Evolutionary conservation across 1,284 basidiomycete genomes (phyloP).

Genomic region (Pseudozyma pruni): DNA sequence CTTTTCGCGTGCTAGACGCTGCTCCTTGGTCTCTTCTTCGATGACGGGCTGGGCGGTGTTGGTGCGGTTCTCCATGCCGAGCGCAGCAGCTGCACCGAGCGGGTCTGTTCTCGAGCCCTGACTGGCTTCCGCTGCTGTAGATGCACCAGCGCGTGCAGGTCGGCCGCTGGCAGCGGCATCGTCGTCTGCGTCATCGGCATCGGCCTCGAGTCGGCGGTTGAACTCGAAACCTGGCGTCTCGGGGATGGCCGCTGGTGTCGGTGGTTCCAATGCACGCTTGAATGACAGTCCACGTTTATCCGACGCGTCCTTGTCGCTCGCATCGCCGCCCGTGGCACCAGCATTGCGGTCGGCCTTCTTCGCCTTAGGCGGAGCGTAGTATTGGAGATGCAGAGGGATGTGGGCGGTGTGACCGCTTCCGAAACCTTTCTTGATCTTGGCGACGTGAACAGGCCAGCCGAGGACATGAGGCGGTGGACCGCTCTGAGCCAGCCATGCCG

Average conservation of each 20-base stretch:
- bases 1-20: conserved; percentile 51
- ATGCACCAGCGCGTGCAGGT: conserved; percentile 1
- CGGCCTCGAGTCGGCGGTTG: conserved; percentile 30
- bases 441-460: conserved; percentile 59
- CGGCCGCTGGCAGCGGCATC: conserved; percentile 6
- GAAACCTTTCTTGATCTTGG: conserved; percentile 51
- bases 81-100: not conserved
- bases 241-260: conserved; percentile 34
- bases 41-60: conserved; percentile 11
- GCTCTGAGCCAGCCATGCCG: conserved; percentile 28
- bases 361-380: conserved; percentile 54
- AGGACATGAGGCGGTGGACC: conserved; percentile 60
- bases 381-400: conserved; percentile 42
- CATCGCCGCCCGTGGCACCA: conserved; percentile 1
- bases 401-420: conserved; percentile 36
- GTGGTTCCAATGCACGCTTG: conserved; percentile 13
- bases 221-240: conserved; percentile 46
- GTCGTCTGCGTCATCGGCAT: conserved; percentile 33
- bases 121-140: not conserved
- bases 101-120: not conserved
- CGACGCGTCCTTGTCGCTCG: conserved; percentile 11
- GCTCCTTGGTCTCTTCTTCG: conserved; percentile 55
- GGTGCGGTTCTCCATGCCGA: not conserved
- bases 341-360: conserved; percentile 9
- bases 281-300: conserved; percentile 7